phyloP scores from a whole-genome alignment of 495 filamentous ascomycete genomes.

The Aspergillus funiculosus region DNA sequence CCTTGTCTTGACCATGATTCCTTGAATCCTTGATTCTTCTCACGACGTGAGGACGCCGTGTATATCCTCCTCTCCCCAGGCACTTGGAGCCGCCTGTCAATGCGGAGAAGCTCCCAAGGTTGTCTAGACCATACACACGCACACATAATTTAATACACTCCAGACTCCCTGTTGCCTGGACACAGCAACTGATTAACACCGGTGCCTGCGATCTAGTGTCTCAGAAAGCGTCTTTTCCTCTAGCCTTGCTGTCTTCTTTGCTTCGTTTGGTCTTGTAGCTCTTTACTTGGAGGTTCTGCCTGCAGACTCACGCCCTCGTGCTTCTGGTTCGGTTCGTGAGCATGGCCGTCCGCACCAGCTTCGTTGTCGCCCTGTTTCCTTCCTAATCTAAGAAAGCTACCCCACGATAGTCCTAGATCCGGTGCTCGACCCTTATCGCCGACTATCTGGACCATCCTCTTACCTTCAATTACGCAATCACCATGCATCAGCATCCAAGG shows the following conservation, averaged over 20 bases:
- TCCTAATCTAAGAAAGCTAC: constrained; percentile 31
- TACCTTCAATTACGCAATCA: not conserved
- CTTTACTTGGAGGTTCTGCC: not conserved
- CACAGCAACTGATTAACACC: constrained; percentile 27
- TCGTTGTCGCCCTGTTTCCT: constrained; percentile 27
- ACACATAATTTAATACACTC: constrained; percentile 28
- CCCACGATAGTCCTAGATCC: constrained; percentile 24
- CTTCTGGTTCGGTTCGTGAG: constrained; percentile 26
- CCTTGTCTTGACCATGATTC: constrained; percentile 17
- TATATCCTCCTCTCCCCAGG: constrained; percentile 15
- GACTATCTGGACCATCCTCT: constrained; percentile 14
- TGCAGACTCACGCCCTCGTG: constrained; percentile 4
- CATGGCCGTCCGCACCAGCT: constrained; percentile 35
- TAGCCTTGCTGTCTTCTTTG: constrained; percentile 7
- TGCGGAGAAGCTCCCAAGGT: constrained; percentile 44
- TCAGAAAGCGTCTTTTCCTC: constrained; percentile 5
- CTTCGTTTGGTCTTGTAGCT: constrained; percentile 10
- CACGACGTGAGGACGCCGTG: constrained; percentile 30
- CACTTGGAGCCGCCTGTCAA: constrained; percentile 26
- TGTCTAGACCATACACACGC: constrained; percentile 28
- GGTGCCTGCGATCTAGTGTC: constrained; percentile 21
- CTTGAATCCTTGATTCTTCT: constrained; percentile 16
- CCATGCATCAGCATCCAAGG: constrained; percentile 82
- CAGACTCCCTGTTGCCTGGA: constrained; percentile 22
- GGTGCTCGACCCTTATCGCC: constrained; percentile 4